Percentiles rank a stretch among this genome's conserved stretches.
Conservation (phyloP, 352 stramenopile genomes). For the Globisporangium paroecandrum region DNA sequence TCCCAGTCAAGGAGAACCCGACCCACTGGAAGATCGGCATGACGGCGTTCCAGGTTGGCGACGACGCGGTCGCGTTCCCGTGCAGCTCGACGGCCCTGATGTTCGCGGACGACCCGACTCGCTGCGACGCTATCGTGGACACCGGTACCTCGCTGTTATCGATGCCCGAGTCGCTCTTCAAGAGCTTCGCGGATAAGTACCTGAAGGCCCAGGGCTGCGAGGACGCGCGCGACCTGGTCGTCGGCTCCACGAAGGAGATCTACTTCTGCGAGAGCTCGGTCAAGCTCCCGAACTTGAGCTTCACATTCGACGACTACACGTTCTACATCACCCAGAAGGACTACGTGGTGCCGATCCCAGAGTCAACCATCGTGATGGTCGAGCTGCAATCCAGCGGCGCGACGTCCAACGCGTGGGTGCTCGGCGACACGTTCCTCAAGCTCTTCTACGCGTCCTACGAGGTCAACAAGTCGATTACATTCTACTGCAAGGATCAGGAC, state of each 20-base stretch:
- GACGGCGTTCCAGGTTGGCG: constrained; percentile 50
- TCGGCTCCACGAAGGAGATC: constrained; percentile 22
- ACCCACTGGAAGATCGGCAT: constrained; percentile 69
- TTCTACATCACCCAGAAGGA: constrained; percentile 62
- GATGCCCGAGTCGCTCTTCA: constrained; percentile 39
- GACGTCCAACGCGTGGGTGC: constrained; percentile 56
- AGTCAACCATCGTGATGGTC: constrained; percentile 28
- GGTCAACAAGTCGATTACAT: constrained; percentile 54
- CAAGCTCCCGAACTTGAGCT: constrained; percentile 42
- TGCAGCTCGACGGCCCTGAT: constrained; percentile 24
- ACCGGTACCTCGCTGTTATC: constrained; percentile 53
- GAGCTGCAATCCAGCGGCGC: constrained; percentile 33
- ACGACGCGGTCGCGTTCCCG: constrained; percentile 33
- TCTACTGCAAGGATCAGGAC: constrained; percentile 64
- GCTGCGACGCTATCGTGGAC: constrained; percentile 53
- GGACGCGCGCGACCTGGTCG: constrained; percentile 3
- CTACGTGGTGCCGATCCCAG: constrained; percentile 39
- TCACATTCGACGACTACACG: constrained; percentile 53
- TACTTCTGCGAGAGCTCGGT: constrained; percentile 53
- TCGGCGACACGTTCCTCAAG: constrained; percentile 75
- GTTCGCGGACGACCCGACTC: constrained; percentile 8
- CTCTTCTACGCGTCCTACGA: constrained; percentile 67
- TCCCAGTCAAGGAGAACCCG: constrained; percentile 37
- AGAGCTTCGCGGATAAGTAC: constrained; percentile 27
- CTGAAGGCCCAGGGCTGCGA: constrained; percentile 35